phyloP scores from a whole-genome alignment of 306 rosid species.

The Astragalus membranaceus region DNA sequence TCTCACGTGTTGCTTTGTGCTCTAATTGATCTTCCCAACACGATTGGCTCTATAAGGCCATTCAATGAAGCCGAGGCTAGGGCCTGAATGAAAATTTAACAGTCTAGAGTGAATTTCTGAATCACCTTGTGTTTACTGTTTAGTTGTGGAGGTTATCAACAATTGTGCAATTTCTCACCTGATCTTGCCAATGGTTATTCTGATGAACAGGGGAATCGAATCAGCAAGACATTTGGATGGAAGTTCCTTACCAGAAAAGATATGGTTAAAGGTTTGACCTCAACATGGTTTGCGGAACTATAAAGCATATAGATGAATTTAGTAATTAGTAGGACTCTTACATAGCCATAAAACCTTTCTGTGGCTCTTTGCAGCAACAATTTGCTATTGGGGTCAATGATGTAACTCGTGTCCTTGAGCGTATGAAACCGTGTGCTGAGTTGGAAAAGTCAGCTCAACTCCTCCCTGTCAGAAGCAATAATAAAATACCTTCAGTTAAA shows the following conservation, averaged over 20 bases:
- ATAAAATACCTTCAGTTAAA: conserved; percentile 28
- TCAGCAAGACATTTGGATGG: conserved; percentile 41
- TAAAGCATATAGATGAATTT: neutral
- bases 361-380: conserved; percentile 50
- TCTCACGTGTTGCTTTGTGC: neutral
- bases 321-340: neutral
- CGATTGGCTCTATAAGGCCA: neutral
- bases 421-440: conserved; percentile 49
- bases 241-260: conserved; percentile 57
- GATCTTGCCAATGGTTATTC: neutral
- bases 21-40: neutral
- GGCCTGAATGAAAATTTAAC: neutral
- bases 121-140: neutral
- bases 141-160: neutral
- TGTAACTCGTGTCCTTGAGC: conserved; percentile 74
- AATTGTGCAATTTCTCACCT: neutral
- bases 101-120: neutral
- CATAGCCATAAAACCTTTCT: neutral
- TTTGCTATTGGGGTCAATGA: conserved; percentile 82
- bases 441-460: conserved; percentile 13
- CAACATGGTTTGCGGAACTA: neutral
- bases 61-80: neutral
- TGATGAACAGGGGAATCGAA: conserved; percentile 45
- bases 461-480: conserved; percentile 16
- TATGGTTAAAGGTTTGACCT: conserved; percentile 64